Evolutionary conservation across 305 asterid species (phyloP), one percentile per base, ranked within the genome.

Genomic region (Solanum chacoense): DNA sequence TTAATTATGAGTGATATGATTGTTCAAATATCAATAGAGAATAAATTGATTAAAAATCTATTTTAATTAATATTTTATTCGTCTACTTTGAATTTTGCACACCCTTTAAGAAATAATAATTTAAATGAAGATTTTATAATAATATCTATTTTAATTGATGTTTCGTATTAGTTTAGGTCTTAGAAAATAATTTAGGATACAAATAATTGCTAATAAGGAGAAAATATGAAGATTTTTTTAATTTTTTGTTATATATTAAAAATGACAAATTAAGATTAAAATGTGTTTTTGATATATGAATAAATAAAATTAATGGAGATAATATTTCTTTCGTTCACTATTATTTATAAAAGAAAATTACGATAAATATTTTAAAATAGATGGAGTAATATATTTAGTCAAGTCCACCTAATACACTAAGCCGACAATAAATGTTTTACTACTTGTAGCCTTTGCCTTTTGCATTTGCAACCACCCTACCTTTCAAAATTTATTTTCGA

Each of bases 331-430:
- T 59, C 11, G 5, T n/a, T 10, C 28, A 65, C 12, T 24, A n/a
- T 65, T 65, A 10, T 24, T 65, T 4, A 65, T 65, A 9, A 65
- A 65, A 65, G 10, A 67, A 11, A 67, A 63, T 8, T 5, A 67
- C 2, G 4, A 67, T 10, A 24, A 11, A 67, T 24, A 24, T 22
- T 11, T 24, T 24, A 12, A 11, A 22, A 67, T 2, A 28, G 35
- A 71, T 14, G 0, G 20, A 69, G 20, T 77, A 84, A 88, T 32
- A 29, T 67, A 75, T 50, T 84, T 88, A 88, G 87, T 83, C 83
- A 90, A 79, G 87, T 92, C 40, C 93, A 94, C 94, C 97, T 92
- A 93, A 94, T 92, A 86, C 95, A 93, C 94, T 89, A 88, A 91
- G 85, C 90, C 88, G 16, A 89, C 91, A 93, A 92, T 92, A 91